Evolutionary conservation across 306 rosid species (phyloP), one percentile per base, ranked within the genome.

Genomic region (Alnus rubra): DNA sequence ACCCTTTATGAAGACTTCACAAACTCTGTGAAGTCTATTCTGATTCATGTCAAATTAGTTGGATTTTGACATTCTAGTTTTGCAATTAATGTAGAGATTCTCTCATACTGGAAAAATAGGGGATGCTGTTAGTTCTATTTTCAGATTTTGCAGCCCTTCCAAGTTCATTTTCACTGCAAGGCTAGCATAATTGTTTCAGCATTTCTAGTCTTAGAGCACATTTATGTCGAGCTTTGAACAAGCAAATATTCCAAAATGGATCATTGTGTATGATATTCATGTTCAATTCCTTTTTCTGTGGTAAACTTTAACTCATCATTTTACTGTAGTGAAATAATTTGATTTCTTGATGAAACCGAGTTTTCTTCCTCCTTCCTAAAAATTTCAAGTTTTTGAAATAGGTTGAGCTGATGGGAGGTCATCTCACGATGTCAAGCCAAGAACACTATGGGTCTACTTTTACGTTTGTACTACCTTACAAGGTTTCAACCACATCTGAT

Each of bases 331-430:
- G 19, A 23, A 39, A 15, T 12, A 59, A 9, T 6, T 62, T 63
- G 49, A 28, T 54, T 44, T 73, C 44, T 63, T n/a, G 13, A 9
- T 18, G 19, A 16, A 33, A 48, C 16, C 7, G 19, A 44, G 28
- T 73, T 58, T 42, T 56, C 16, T 16, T 5, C 33, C 50, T 30
- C n/a, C 8, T 49, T 60, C 53, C 14, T 60, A 74, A 48, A 3
- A 72, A 73, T 82, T 71, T 31, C 23, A 10, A 70, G 65, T n/a
- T 18, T 76, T 58, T 76, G 86, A 67, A 71, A 83, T 86, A 96
- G 99, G 99, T 96, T 74, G 98, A 91, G 74, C 84, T 96, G 79
- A 96, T 96, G 96, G 99, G 99, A 23, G 98, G 99, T 67, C 85
- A 78, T 70, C 85, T 96, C 76, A 96, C 97, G 0, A 96, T 96